These are phyloP conservation scores for Carex sylvatica DNA, from an alignment of 202 grass and related monocot species.

Conservation along the genomic window DNA sequence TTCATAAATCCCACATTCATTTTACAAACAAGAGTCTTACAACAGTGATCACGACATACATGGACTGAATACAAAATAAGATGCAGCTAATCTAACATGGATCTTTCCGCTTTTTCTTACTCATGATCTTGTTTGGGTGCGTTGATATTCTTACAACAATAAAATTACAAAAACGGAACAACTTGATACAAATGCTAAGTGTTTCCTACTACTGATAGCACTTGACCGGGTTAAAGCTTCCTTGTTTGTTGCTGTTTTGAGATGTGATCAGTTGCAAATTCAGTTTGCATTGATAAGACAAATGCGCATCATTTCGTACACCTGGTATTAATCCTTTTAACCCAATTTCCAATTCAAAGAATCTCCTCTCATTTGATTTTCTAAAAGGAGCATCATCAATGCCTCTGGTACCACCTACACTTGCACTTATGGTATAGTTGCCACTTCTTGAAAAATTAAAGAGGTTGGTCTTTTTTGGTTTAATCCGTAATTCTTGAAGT, in stretches of 20 bases:
- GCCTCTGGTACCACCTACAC: background rate
- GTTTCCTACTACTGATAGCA: background rate
- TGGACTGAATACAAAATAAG: too few relatives aligned
- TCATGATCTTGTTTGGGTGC: too few relatives aligned
- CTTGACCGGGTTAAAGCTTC: constrained; percentile 30
- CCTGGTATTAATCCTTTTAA: constrained; percentile 13
- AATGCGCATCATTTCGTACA: background rate
- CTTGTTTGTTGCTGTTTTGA: constrained; percentile 21
- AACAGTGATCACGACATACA: too few relatives aligned
- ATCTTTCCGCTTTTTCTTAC: too few relatives aligned
- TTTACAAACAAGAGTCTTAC: too few relatives aligned
- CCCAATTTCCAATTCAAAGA: constrained; percentile 41
- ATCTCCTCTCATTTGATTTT: constrained; percentile 29
- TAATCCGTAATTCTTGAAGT: constrained; percentile 3
- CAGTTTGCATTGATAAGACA: constrained; percentile 32
- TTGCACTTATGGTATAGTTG: constrained; percentile 18
- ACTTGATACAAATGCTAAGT: too few relatives aligned
- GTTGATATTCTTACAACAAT: too few relatives aligned
- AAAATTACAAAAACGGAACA: too few relatives aligned
- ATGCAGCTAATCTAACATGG: too few relatives aligned
- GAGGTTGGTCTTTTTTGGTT: constrained; percentile 19
- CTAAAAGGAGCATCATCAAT: constrained; percentile 16
- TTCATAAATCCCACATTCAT: too few relatives aligned
- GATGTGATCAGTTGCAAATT: constrained; percentile 27
- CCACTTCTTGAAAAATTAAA: constrained; percentile 30